Conservation (phyloP, 129 eudicot species). For the Flaveria sonorensis region DNA sequence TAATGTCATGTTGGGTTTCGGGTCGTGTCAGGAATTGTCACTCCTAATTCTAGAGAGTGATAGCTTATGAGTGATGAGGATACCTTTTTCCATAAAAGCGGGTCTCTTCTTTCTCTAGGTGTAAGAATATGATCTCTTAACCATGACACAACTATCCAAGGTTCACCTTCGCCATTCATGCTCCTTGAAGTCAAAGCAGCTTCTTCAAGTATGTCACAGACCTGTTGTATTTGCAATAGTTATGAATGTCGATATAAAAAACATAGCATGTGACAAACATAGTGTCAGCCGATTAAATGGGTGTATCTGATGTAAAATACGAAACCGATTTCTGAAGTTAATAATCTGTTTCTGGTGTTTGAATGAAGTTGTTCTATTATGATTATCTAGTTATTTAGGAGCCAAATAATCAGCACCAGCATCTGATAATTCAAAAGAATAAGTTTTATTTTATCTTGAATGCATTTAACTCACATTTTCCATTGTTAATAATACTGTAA, state of each 20-base stretch:
- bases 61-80: conserved; percentile 3
- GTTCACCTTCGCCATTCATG: conserved; percentile 54
- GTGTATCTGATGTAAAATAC: neutral
- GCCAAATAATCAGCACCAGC: neutral
- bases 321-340: neutral
- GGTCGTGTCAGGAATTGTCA: neutral
- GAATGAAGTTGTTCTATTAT: neutral
- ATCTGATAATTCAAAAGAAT: neutral
- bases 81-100: conserved; percentile 86
- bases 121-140: conserved; percentile 83
- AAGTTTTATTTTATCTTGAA: neutral
- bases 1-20: neutral
- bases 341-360: neutral
- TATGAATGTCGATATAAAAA: neutral
- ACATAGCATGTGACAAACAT: neutral
- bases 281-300: neutral
- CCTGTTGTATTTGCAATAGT: conserved; percentile 42
- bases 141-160: conserved; percentile 91
- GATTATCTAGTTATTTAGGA: neutral
- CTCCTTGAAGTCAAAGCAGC: conserved; percentile 58
- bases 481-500: neutral
- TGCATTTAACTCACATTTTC: neutral
- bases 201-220: conserved; percentile 85
- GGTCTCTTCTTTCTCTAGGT: conserved; percentile 79
- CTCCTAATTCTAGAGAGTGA: neutral